A percentile compares a stretch with the other conserved stretches of the same genome.
These are phyloP conservation scores for Evernia prunastri DNA, from an alignment of 495 filamentous ascomycete species.

Conservation along the genomic window DNA sequence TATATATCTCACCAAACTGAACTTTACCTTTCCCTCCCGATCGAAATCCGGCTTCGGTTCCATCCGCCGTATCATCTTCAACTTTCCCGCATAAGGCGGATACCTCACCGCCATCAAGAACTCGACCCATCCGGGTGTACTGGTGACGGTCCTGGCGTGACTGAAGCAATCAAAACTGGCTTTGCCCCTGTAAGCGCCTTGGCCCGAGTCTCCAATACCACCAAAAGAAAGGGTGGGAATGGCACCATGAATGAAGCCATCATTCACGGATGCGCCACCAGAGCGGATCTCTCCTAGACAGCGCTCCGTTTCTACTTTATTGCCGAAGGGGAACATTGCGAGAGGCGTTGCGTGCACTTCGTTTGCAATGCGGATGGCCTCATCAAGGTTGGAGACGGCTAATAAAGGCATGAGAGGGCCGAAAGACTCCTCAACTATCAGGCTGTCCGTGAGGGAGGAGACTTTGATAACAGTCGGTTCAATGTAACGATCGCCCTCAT, in stretches of 20 bases:
- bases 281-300: conserved; percentile 61
- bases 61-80: conserved; percentile 51
- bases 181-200: conserved; percentile 77
- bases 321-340: conserved; percentile 77
- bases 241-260: conserved; percentile 70
- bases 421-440: conserved; percentile 78
- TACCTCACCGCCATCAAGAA: conserved; percentile 67
- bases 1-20: conserved; percentile 42
- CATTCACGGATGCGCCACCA: conserved; percentile 75
- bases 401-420: conserved; percentile 81
- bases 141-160: conserved; percentile 68
- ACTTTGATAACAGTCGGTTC: conserved; percentile 80
- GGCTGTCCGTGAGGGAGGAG: conserved; percentile 63
- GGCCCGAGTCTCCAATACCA: conserved; percentile 80
- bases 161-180: conserved; percentile 79
- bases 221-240: conserved; percentile 79
- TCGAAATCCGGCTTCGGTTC: conserved; percentile 74
- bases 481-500: conserved; percentile 72
- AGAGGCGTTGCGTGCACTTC: conserved; percentile 72
- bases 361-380: conserved; percentile 73
- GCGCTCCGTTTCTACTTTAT: conserved; percentile 64
- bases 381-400: conserved; percentile 65
- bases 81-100: conserved; percentile 64
- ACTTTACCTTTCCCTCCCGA: conserved; percentile 58
- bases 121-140: conserved; percentile 78